Conservation (phyloP, 768 basidiomycete genomes). For the Rhodosporidiobolus odoratus region DNA sequence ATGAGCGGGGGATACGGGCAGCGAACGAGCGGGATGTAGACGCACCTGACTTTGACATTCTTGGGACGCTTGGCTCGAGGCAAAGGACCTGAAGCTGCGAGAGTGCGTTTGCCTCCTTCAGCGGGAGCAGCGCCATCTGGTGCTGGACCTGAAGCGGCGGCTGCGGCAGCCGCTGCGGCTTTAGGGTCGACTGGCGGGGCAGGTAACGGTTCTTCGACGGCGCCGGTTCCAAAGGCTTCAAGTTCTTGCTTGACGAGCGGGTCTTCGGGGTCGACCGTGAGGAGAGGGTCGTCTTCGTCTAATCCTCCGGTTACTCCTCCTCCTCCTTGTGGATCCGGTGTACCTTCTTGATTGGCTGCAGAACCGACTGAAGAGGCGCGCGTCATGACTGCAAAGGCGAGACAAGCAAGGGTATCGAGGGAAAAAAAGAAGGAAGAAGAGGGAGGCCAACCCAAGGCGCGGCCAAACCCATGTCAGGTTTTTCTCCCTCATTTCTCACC, state of each 20-base stretch:
- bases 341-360: neutral
- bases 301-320: too few species aligned
- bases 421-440: neutral
- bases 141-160: neutral
- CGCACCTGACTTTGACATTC: conserved; percentile 39
- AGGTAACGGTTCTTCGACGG: conserved; percentile 19
- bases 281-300: neutral
- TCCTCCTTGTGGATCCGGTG: neutral
- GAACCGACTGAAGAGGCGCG: conserved; percentile 1
- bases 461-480: neutral
- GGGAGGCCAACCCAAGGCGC: neutral
- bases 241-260: conserved; percentile 27
- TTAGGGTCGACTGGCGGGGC: conserved; percentile 22
- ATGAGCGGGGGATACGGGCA: too few species aligned
- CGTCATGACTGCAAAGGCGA: neutral
- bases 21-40: neutral
- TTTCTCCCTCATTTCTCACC: neutral
- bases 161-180: neutral
- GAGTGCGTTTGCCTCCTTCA: conserved; percentile 9
- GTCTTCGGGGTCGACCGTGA: neutral
- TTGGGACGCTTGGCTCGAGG: conserved; percentile 39
- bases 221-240: conserved; percentile 18
- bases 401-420: neutral
- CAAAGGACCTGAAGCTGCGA: conserved; percentile 26
- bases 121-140: neutral